Base-by-base conservation (phyloP, 345 rosid genomes). In the Eutrema yunnanense region DNA sequence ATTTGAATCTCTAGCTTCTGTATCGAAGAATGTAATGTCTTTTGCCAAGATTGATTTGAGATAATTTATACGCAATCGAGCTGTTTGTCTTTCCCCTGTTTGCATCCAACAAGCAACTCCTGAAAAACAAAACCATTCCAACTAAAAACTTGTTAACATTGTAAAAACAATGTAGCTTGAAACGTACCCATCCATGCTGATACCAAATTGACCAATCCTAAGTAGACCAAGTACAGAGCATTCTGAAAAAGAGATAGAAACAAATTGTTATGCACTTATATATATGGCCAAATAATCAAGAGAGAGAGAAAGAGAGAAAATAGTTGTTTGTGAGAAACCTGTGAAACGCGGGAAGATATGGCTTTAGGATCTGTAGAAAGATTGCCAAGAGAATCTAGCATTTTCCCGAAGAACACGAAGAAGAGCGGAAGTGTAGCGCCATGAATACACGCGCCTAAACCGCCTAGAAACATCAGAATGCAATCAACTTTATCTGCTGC, bases 81-180 rank as follows among this genome's bases (percentile, higher is more conserved):
- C 82, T 5, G 96, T 82, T 79, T 92, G 98, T 79, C 98, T 86
- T 75, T 92, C 93, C 53, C 92, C 93, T 26, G 96, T 90, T 82
- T 88, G 96, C 86, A 81, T 88, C 98, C 96, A 92, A 43, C 80
- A 76, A 22, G 80, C 42, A 57, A 76, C 80, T 71, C 80, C 80
- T 76, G 72, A 56, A 33, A 22, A 69, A 26, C 11, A 57, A 47
- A 36, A 41, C 12, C 40, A 37, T 52, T 60, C 29, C 52, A 61
- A 42, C 26, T 38, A 6, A n/a, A 66, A 36, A 53, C 8, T 3
- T 43, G 27, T 4, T 9, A 46, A 11, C 40, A 46, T 6, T 11
- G 14, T 26, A 47, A 2, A 10, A 4, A 55, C n/a, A 46, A 19
- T 19, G 22, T 19, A 1, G 22, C 1, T 19, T 0, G 22, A 19